Base-by-base conservation (phyloP, 1,284 basidiomycete genomes). In the Ceratobasidium sp. region DNA sequence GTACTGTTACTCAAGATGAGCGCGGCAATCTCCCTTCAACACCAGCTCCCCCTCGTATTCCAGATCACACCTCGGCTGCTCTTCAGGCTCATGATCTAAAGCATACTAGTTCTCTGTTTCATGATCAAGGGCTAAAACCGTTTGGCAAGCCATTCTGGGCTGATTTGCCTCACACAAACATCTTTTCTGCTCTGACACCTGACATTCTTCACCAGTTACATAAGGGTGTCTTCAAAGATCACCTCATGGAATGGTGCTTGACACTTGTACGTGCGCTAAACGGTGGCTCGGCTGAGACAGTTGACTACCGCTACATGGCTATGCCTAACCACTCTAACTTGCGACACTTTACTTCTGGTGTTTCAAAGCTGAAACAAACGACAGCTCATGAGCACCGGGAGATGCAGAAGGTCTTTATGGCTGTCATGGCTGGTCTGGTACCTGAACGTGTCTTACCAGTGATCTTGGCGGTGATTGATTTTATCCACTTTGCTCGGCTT, bases 161-260 rank as follows among this genome's bases (percentile, higher is more conserved):
- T 3, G 73, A 78, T 20, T 75, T 82, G n/a, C 82, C 81, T 7
- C 75, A 80, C 66, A 42, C 66, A 17, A 71, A 83, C 73, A 83
- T 82, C 39, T 81, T 81, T 76, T 13, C 61, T 6, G 76, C 58
- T 37, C 73, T 82, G 56, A 81, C 81, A 6, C 82, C 82, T 5
- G 81, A 84, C 60, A 66, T 83, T 45, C 78, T 83, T 2, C 83
- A 83, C 73, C 82, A 83, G 64, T 75, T 83, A 1, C 81, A 83
- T 76, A 82, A 84, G 65, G 83, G 83, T 26, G 79, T 83, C 23
- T 81, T 82, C 76, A 82, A 82, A 66, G 65, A 74, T 28, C 76
- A 79, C 45, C 28, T 79, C 26, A 60, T 77, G 4, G 42, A 5
- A 20, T 77, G 73, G 76, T 69, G 54, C 37, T 13, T 35, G 4